Percentiles rank a stretch among this genome's conserved stretches.
Conservation (phyloP, 2,329 filamentous ascomycete genomes). For the Calonectria leucothoes region DNA sequence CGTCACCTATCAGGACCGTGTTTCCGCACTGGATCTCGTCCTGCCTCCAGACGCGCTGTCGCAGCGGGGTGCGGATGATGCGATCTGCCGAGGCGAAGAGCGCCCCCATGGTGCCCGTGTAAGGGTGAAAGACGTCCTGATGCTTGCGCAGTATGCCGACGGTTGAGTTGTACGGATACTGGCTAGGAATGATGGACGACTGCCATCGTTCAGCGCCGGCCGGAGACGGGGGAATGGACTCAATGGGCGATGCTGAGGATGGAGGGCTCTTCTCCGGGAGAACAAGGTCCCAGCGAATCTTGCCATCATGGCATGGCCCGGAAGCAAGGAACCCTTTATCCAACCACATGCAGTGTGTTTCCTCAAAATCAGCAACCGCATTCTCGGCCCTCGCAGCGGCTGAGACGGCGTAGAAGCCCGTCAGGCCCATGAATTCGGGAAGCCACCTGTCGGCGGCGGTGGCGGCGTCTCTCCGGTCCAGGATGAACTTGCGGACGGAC, state of each 20-base stretch:
- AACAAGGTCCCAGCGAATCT: constrained; percentile 41
- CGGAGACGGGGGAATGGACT: background rate
- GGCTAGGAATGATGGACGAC: constrained; percentile 26
- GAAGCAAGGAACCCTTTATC: constrained; percentile 33
- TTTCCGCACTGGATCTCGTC: constrained; percentile 38
- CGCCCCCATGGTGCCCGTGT: constrained; percentile 30
- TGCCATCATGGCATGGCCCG: constrained; percentile 28
- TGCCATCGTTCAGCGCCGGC: constrained; percentile 25
- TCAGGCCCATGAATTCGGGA: constrained; percentile 35
- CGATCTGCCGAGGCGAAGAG: constrained; percentile 36
- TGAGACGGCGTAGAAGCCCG: constrained; percentile 39
- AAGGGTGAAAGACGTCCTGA: constrained; percentile 31
- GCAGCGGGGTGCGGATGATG: constrained; percentile 38
- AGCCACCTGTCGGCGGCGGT: constrained; percentile 34
- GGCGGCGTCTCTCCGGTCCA: constrained; percentile 22
- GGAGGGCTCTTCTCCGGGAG: constrained; percentile 32
- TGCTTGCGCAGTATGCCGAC: constrained; percentile 26
- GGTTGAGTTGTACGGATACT: constrained; percentile 24
- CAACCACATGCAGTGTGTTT: constrained; percentile 31
- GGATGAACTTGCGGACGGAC: constrained; percentile 31
- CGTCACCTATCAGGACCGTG: constrained; percentile 37
- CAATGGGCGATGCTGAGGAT: constrained; percentile 6
- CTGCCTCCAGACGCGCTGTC: constrained; percentile 39
- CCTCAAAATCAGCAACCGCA: constrained; percentile 18
- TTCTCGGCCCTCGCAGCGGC: background rate